Conservation (phyloP, 805 yeast genomes). For the Starmerella vaccinii region DNA sequence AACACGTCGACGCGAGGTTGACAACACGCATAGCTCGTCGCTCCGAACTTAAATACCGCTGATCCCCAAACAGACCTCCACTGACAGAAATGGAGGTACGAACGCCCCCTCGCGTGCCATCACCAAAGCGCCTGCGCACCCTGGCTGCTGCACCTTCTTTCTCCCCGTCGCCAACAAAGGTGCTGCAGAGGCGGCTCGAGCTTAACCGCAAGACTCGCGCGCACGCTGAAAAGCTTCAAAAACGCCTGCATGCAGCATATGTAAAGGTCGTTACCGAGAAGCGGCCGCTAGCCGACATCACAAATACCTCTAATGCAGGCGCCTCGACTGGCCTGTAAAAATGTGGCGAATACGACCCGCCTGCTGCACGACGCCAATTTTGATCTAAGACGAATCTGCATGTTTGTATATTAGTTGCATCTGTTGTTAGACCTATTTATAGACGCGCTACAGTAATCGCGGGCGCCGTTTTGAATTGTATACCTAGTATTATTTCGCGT, state of each 20-base stretch:
- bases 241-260: constrained; percentile 6
- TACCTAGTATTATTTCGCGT: no score
- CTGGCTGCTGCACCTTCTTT: constrained; percentile 5
- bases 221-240: constrained; percentile 5
- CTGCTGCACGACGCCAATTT: not conserved
- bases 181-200: constrained; percentile 6
- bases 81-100: constrained; percentile 1
- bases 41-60: not conserved
- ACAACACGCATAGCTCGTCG: constrained; percentile 1
- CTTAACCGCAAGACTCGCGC: constrained; percentile 1
- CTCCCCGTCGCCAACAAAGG: constrained; percentile 6
- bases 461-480: no score
- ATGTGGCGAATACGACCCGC: not conserved
- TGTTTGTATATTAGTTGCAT: constrained; percentile 1
- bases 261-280: constrained; percentile 1
- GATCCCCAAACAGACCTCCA: not conserved
- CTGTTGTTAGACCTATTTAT: not conserved
- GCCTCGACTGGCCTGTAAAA: not conserved
- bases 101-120: constrained; percentile 4
- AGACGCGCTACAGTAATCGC: not conserved
- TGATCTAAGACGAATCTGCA: not conserved
- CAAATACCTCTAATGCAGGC: not conserved
- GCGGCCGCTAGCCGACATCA: constrained; percentile 3
- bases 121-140: constrained; percentile 5
- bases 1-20: constrained; percentile 8